Evolutionary conservation across 148 eudicot genomes (phyloP).

Genomic region (Dysphania ambrosioides): DNA sequence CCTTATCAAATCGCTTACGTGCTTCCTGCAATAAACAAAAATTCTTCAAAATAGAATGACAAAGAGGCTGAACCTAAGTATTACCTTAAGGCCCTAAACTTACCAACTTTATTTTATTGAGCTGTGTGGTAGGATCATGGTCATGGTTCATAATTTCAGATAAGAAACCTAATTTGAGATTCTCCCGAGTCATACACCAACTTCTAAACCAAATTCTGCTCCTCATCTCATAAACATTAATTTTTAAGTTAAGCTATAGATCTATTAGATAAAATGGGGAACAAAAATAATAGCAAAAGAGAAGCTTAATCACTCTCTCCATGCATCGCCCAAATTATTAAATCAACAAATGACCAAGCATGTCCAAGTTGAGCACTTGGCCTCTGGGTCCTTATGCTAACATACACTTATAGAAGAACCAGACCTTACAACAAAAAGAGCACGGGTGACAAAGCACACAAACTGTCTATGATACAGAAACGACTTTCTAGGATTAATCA

Average conservation of each 20-base stretch:
- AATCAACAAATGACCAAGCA: no score
- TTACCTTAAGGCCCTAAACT: not conserved
- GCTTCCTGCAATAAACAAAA: conserved; percentile 73
- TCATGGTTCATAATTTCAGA: not conserved
- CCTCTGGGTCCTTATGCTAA: not conserved
- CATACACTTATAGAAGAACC: not conserved
- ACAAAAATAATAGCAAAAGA: no score
- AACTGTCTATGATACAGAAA: no score
- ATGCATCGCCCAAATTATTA: no score
- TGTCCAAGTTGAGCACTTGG: not conserved
- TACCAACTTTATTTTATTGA: not conserved
- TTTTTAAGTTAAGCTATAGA: not conserved
- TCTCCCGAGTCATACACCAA: not conserved
- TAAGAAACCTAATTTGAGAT: not conserved
- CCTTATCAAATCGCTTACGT: conserved; percentile 93
- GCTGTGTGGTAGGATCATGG: not conserved
- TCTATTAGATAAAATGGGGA: not conserved
- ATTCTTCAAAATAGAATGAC: conserved; percentile 19
- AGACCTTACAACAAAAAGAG: not conserved
- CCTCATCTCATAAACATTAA: not conserved
- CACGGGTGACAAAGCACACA: not conserved
- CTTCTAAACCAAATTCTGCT: not conserved
- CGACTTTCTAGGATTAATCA: no score
- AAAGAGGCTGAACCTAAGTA: not conserved
- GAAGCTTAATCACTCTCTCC: no score